These are phyloP conservation scores for Protomyces lactucae-debilis DNA, from an alignment of 1,139 yeast genomes.

Conservation along the genomic window DNA sequence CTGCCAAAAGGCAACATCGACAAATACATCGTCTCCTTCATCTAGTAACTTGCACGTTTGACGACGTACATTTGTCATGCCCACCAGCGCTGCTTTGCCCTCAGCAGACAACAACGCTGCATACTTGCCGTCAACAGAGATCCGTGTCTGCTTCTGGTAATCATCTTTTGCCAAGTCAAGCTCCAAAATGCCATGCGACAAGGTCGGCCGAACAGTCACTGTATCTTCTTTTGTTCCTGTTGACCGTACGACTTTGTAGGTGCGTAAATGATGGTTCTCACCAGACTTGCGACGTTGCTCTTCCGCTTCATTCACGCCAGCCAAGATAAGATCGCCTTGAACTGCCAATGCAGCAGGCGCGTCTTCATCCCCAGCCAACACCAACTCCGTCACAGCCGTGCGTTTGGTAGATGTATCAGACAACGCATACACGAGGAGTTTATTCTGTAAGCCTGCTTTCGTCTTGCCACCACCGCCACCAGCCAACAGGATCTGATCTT, in stretches of 20 bases:
- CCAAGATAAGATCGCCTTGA: conserved; percentile 11
- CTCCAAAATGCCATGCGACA: conserved; percentile 9
- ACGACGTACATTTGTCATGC: not conserved
- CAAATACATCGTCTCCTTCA: not conserved
- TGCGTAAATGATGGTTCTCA: conserved; percentile 22
- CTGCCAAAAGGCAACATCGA: conserved; percentile 11
- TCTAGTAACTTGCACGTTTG: not conserved
- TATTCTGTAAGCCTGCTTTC: conserved; percentile 18
- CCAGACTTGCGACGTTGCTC: conserved; percentile 1
- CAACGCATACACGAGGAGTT: conserved; percentile 4
- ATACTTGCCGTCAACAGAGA: conserved; percentile 13
- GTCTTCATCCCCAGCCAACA: conserved; percentile 19
- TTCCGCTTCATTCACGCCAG: conserved; percentile 19
- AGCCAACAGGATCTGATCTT: conserved; percentile 26
- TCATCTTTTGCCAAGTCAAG: conserved; percentile 13
- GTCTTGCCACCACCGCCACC: conserved; percentile 20
- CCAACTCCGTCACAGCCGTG: conserved; percentile 3
- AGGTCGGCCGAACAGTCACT: not conserved
- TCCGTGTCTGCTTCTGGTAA: conserved; percentile 16
- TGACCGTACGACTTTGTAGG: conserved; percentile 1
- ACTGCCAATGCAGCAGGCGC: conserved; percentile 20
- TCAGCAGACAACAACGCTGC: conserved; percentile 17
- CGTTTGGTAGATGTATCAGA: conserved; percentile 3
- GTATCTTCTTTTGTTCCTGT: not conserved
- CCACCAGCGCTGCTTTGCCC: conserved; percentile 14